phyloP scores from a whole-genome alignment of 176 grass and related monocot species.

The Eleusine coracana region DNA sequence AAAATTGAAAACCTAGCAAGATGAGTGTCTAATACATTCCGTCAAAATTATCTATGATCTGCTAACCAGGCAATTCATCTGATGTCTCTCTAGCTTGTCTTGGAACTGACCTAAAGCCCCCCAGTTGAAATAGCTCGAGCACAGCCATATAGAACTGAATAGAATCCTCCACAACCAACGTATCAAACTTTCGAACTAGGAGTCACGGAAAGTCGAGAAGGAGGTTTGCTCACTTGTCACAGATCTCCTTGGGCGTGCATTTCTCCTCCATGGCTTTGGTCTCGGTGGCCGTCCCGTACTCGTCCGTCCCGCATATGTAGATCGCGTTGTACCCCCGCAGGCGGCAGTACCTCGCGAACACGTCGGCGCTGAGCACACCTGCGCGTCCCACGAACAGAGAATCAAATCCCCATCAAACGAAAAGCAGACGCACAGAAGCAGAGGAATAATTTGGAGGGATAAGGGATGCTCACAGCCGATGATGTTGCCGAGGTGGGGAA shows the following conservation, averaged over 20 bases:
- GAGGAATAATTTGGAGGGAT: neutral
- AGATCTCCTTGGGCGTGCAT: constrained; percentile 92
- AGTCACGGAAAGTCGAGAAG: neutral
- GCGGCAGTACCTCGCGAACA: constrained; percentile 91
- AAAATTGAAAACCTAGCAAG: neutral
- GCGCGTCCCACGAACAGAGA: neutral
- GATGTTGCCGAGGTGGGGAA: constrained; percentile 84
- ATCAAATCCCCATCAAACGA: constrained; percentile 17
- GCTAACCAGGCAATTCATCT: neutral
- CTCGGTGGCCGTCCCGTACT: constrained; percentile 97
- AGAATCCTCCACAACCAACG: neutral
- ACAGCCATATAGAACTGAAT: neutral
- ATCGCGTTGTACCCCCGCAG: constrained; percentile 86
- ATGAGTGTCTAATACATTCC: neutral
- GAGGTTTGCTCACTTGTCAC: constrained; percentile 70
- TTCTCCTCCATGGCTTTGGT: constrained; percentile 99
- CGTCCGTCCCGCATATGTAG: constrained; percentile 96
- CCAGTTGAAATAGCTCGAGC: constrained; percentile 2
- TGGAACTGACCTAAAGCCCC: neutral
- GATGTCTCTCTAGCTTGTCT: neutral
- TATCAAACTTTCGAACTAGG: neutral
- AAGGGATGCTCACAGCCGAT: constrained; percentile 68
- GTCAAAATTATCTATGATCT: neutral
- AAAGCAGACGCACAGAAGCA: neutral
- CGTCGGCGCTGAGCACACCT: constrained; percentile 97